Base-by-base conservation (phyloP, 306 rosid species). In the Luffa acutangula region DNA sequence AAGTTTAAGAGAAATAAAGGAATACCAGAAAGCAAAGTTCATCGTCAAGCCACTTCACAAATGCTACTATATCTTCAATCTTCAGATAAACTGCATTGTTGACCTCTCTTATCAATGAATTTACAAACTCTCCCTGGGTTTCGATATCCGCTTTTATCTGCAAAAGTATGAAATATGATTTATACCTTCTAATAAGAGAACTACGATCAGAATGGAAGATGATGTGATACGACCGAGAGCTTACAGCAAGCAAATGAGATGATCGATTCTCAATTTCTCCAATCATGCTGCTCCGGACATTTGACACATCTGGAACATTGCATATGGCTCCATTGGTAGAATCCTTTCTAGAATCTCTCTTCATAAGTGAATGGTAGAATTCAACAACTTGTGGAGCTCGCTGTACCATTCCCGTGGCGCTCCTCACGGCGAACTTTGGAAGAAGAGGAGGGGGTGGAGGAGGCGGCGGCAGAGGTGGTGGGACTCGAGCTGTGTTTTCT, bases 1-100 rank as follows among this genome's bases (percentile, higher is more conserved):
- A 21, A 42, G 12, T 33, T 64, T 0, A 45, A 20, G 78, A 59
- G 43, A 74, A 37, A 33, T 13, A 74, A 62, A 48, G 72, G 84
- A 94, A 85, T 87, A 95, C 99, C 83, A 95, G 99, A 90, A 95
- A 95, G 93, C 97, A 90, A 34, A 95, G 97, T 87, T 95, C 99
- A 25, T 95, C 99, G 58, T 95, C 99, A 53, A 95, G 91, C 99
- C 99, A 95, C 89, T 91, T 92, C 80, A 95, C 99, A 79, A 95
- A 95, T 51, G 91, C 99, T 81, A 95, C 97, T 13, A 95, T 93
- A 66, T 93, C 99, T 83, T 93, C 96, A 59, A 95, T 90, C 86
- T 87, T 88, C 83, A 87, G 91, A 86, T 87, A 95, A 78, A 83
- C 96, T 52, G 99, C 99, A 73, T 82, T 79, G 67, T 95, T 95